phyloP scores from a whole-genome alignment of 2,329 filamentous ascomycete genomes.

The Epichloe coenophiala region DNA sequence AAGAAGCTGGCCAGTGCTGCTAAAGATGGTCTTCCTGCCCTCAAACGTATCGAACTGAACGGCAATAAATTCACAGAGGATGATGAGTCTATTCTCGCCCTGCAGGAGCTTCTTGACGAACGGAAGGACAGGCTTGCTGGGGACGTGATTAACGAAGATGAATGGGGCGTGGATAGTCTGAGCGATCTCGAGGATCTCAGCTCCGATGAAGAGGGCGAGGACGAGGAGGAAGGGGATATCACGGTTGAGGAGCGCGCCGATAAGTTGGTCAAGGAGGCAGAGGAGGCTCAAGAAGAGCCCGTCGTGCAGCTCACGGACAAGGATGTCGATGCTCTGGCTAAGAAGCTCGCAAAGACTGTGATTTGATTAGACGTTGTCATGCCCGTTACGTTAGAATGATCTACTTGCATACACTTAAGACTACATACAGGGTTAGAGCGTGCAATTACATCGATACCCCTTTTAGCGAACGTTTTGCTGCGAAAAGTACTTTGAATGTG shows the following conservation, averaged over 20 bases:
- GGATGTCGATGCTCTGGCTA: slow-evolving; percentile 69
- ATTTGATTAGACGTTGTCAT: slow-evolving; percentile 24
- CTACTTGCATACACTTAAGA: slow-evolving; percentile 4
- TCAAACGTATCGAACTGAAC: slow-evolving; percentile 85
- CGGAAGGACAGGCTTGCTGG: slow-evolving; percentile 64
- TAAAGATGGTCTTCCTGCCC: slow-evolving; percentile 52
- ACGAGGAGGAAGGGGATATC: slow-evolving; percentile 51
- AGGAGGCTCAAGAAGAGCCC: slow-evolving; percentile 61
- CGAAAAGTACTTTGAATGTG: not conserved
- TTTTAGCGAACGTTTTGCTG: not conserved
- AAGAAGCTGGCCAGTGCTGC: slow-evolving; percentile 58
- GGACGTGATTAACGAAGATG: slow-evolving; percentile 56
- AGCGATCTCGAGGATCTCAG: slow-evolving; percentile 73
- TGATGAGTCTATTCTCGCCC: slow-evolving; percentile 53
- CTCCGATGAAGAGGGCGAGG: slow-evolving; percentile 54
- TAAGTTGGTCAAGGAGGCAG: slow-evolving; percentile 54
- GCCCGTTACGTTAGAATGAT: not conserved
- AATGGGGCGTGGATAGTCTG: slow-evolving; percentile 75
- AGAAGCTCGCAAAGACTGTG: slow-evolving; percentile 58
- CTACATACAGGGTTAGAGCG: slow-evolving; percentile 8
- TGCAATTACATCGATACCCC: slow-evolving; percentile 19
- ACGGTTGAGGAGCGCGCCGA: slow-evolving; percentile 52
- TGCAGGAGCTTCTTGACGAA: slow-evolving; percentile 60
- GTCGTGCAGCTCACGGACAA: slow-evolving; percentile 58
- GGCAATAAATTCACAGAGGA: slow-evolving; percentile 92